These are phyloP conservation scores for Dorcoceras hygrometricum DNA, from an alignment of 257 asterid species.

Conservation along the genomic window DNA sequence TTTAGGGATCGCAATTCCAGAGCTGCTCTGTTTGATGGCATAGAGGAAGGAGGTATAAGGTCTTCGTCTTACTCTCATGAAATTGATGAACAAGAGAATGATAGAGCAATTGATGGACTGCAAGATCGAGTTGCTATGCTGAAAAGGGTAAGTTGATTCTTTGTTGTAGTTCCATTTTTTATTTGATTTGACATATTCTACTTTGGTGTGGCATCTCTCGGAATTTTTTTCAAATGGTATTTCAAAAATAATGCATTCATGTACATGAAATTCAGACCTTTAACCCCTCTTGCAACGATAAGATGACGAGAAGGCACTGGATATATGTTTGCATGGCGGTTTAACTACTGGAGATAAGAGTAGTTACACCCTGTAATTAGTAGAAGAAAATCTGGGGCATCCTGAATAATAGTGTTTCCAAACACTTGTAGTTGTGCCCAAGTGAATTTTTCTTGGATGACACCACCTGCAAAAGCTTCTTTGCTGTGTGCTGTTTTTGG, in stretches of 20 bases:
- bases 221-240: slow-evolving; percentile 17
- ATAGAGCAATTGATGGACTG: slow-evolving; percentile 68
- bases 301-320: slow-evolving; percentile 1
- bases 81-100: slow-evolving; percentile 93
- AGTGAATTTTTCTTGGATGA: neutral
- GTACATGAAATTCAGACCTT: neutral
- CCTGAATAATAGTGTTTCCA: neutral
- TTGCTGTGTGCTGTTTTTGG: neutral
- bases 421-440: neutral
- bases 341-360: neutral
- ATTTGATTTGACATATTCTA: neutral
- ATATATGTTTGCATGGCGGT: slow-evolving; percentile 1
- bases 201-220: neutral
- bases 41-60: slow-evolving; percentile 94
- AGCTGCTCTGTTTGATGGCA: slow-evolving; percentile 91
- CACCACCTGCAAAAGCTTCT: neutral
- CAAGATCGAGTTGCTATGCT: slow-evolving; percentile 81
- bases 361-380: neutral
- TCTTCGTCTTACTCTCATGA: slow-evolving; percentile 82
- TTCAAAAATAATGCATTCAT: neutral
- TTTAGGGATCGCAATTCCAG: slow-evolving; percentile 75
- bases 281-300: neutral
- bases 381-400: neutral
- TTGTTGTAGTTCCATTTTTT: neutral
- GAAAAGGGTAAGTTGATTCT: slow-evolving; percentile 60